phyloP scores from a whole-genome alignment of 2,329 filamentous ascomycete genomes.

The Dendryphion nanum region DNA sequence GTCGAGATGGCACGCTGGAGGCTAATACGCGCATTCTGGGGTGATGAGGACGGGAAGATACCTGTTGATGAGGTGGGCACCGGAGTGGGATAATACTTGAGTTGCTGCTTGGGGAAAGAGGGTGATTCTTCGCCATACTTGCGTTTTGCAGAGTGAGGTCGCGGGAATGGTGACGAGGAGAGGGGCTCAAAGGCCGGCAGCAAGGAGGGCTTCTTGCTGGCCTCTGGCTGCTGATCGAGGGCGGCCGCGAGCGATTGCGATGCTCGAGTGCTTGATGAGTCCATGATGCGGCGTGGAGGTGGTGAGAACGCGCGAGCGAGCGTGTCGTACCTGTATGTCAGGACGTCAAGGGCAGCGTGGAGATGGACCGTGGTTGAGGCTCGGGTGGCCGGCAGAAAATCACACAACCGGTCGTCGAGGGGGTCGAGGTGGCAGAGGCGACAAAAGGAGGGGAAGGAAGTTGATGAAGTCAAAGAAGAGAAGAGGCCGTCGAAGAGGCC shows the following conservation, averaged over 20 bases:
- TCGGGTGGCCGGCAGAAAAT: conserved; percentile 22
- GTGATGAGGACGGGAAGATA: conserved; percentile 79
- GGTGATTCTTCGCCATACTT: conserved; percentile 55
- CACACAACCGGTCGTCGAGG: too few species aligned
- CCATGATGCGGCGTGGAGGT: conserved; percentile 26
- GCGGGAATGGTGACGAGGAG: conserved; percentile 75
- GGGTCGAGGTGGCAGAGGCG: conserved; percentile 13
- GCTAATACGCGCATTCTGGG: conserved; percentile 49
- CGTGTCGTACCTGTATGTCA: conserved; percentile 30
- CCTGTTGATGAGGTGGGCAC: conserved; percentile 91
- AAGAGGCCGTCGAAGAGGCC: conserved; percentile 33
- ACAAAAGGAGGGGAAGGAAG: conserved; percentile 10
- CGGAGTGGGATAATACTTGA: conserved; percentile 83
- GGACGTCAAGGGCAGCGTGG: conserved; percentile 12
- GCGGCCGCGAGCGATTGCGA: conserved; percentile 26
- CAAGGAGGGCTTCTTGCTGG: conserved; percentile 63
- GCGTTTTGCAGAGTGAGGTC: conserved; percentile 62
- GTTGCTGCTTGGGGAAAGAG: conserved; percentile 48
- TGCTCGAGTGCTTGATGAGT: conserved; percentile 25
- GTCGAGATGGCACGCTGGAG: conserved; percentile 58
- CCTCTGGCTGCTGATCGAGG: conserved; percentile 23
- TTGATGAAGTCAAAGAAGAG: conserved; percentile 23
- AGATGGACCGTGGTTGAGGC: conserved; percentile 23
- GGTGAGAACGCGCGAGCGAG: conserved; percentile 25
- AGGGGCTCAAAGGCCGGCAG: conserved; percentile 78